Conservation (phyloP, 306 rosid genomes). For the Astragalus membranaceus region DNA sequence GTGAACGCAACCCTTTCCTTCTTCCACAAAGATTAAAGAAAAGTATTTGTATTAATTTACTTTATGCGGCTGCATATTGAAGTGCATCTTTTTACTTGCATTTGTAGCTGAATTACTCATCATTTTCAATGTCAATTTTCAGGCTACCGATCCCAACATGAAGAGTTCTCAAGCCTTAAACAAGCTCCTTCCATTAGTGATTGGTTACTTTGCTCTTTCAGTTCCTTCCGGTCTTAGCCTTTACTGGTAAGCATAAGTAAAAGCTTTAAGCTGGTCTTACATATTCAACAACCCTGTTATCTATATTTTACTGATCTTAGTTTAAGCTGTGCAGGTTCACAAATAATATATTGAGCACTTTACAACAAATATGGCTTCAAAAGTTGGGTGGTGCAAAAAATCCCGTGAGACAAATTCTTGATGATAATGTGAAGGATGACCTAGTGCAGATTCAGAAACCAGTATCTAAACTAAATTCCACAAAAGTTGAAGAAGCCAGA, state of each 20-base stretch:
- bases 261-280: slow-evolving; percentile 12
- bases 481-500: slow-evolving; percentile 28
- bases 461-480: slow-evolving; percentile 33
- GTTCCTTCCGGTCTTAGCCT: slow-evolving; percentile 99
- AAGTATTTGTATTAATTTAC: not conserved
- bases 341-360: slow-evolving; percentile 88
- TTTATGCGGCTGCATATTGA: slow-evolving; percentile 3
- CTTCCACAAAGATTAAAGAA: slow-evolving; percentile 9
- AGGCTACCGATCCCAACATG: slow-evolving; percentile 83
- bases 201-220: slow-evolving; percentile 94
- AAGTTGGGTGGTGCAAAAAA: slow-evolving; percentile 80
- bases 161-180: slow-evolving; percentile 81
- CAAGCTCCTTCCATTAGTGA: slow-evolving; percentile 82
- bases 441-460: slow-evolving; percentile 40
- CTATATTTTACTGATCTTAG: slow-evolving; percentile 23
- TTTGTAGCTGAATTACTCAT: not conserved
- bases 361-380: slow-evolving; percentile 96
- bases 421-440: slow-evolving; percentile 41
- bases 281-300: not conserved
- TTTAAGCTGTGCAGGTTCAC: slow-evolving; percentile 60
- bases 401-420: slow-evolving; percentile 39
- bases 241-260: slow-evolving; percentile 65
- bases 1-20: not conserved
- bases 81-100: not conserved
- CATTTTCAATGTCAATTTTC: slow-evolving; percentile 25